These are phyloP conservation scores for Aquilaria sinensis DNA, from an alignment of 345 rosid species.

Conservation along the genomic window DNA sequence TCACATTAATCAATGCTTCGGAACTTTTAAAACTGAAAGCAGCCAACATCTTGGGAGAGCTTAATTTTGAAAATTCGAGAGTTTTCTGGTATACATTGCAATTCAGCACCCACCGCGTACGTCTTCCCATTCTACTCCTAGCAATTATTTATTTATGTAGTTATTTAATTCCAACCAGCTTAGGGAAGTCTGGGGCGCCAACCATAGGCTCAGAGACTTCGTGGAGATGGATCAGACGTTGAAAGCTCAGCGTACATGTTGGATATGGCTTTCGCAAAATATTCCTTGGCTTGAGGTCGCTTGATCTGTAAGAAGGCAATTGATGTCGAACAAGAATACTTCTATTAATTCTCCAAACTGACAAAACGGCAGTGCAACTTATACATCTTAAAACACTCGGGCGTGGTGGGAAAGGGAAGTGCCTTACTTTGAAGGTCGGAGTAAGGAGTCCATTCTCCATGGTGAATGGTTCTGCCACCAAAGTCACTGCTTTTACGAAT, in stretches of 20 bases:
- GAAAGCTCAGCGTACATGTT: slow-evolving; percentile 64
- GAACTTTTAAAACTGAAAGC: too few species aligned
- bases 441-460: slow-evolving; percentile 79
- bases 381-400: too few species aligned
- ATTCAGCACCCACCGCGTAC: background rate
- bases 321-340: background rate
- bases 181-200: too few species aligned
- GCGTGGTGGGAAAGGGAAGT: background rate
- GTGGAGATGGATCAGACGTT: slow-evolving; percentile 21
- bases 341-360: too few species aligned
- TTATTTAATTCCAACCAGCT: slow-evolving; percentile 4
- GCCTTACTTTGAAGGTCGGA: slow-evolving; percentile 75
- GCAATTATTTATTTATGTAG: slow-evolving; percentile 1
- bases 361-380: too few species aligned
- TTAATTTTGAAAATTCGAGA: background rate
- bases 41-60: too few species aligned
- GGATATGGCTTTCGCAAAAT: slow-evolving; percentile 57
- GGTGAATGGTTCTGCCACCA: slow-evolving; percentile 75
- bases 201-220: slow-evolving; percentile 3
- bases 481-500: slow-evolving; percentile 73
- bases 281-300: slow-evolving; percentile 76
- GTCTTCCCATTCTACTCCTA: too few species aligned
- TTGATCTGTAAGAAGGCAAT: slow-evolving; percentile 47
- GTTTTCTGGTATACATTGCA: background rate
- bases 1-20: too few species aligned